These are phyloP conservation scores for Xanthoconium stramineum DNA, from an alignment of 768 basidiomycete species.

Conservation along the genomic window DNA sequence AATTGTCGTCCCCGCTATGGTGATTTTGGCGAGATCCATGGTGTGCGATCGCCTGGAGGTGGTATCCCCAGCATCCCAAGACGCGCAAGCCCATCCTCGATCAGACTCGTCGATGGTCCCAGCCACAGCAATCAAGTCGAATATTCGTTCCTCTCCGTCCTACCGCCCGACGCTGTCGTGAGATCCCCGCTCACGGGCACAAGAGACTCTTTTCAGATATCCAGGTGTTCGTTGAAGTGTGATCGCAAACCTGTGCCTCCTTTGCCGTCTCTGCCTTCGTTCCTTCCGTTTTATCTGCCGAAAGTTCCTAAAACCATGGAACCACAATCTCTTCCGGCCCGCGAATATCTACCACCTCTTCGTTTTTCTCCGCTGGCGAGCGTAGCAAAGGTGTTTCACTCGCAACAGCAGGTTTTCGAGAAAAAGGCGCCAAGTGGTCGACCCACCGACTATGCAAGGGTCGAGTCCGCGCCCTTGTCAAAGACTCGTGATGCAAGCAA, in stretches of 20 bases:
- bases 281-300: slow-evolving; percentile 9
- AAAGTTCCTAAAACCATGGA: background rate
- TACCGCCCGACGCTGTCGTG: slow-evolving; percentile 15
- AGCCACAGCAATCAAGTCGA: slow-evolving; percentile 12
- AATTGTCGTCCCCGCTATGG: background rate
- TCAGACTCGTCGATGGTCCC: slow-evolving; percentile 23
- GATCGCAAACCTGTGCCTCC: slow-evolving; percentile 18
- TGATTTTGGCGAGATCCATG: slow-evolving; percentile 6
- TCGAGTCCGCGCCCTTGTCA: background rate
- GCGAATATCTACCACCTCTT: slow-evolving; percentile 15
- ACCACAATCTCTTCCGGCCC: background rate
- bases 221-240: slow-evolving; percentile 11
- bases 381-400: slow-evolving; percentile 3
- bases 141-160: slow-evolving; percentile 24
- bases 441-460: background rate
- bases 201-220: slow-evolving; percentile 31
- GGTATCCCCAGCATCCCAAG: background rate
- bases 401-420: background rate
- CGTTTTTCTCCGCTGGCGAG: slow-evolving; percentile 19
- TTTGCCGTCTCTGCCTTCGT: slow-evolving; percentile 21
- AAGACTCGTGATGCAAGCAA: background rate
- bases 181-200: slow-evolving; percentile 23
- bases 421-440: background rate
- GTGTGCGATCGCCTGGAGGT: background rate
- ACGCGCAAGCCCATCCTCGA: slow-evolving; percentile 20